These are phyloP conservation scores for Larix sibirica DNA, from an alignment of 83 land plant species.

Conservation along the genomic window DNA sequence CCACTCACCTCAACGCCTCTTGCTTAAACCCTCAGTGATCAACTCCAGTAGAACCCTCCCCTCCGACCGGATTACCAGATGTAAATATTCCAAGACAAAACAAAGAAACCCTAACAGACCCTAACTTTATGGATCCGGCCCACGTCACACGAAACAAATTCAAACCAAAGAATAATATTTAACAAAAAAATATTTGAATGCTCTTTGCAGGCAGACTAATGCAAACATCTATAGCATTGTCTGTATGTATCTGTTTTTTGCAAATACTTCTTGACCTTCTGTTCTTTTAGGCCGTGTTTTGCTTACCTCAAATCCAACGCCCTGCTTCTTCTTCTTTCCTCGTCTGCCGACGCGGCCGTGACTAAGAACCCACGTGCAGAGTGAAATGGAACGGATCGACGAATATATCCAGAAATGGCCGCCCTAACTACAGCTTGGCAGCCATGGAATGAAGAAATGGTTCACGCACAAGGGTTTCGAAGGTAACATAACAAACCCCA, in stretches of 20 bases:
- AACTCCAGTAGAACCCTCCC: neutral
- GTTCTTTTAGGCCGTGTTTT: neutral
- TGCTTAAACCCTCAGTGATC: neutral
- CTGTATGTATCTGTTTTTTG: too few relatives aligned
- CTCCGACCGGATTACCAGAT: neutral
- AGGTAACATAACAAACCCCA: neutral
- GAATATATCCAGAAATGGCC: neutral
- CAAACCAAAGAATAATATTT: neutral
- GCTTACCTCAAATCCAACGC: conserved; percentile 14
- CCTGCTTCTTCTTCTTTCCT: neutral
- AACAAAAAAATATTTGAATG: neutral
- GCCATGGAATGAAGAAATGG: conserved; percentile 13
- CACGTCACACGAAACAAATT: neutral
- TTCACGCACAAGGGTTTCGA: conserved; percentile 1
- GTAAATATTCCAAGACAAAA: too few relatives aligned
- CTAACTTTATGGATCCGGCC: neutral
- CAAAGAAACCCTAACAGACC: neutral
- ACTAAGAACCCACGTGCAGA: neutral
- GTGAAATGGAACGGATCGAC: neutral
- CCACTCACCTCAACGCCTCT: neutral
- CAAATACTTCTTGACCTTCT: neutral
- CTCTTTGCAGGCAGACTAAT: too few relatives aligned
- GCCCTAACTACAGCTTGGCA: conserved; percentile 14
- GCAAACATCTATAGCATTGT: too few relatives aligned
- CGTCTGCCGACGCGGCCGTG: neutral